Percentiles rank a stretch among this genome's conserved stretches.
phyloP scores from a whole-genome alignment of 225 moss, liverwort and hornwort genomes.

The Physcomitrellopsis africana region DNA sequence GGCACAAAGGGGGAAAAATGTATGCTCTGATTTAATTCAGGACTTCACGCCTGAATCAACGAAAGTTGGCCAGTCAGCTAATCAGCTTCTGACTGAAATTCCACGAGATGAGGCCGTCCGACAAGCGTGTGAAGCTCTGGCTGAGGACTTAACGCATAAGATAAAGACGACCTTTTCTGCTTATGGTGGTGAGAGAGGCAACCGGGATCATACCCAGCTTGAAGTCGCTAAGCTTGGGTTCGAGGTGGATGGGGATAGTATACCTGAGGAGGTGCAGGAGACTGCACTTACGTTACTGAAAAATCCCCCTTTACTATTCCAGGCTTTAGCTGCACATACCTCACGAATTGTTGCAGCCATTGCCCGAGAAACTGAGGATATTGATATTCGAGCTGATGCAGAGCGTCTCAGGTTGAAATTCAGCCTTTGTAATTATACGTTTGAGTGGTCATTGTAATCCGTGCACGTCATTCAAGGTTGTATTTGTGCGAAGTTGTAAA shows the following conservation, averaged over 20 bases:
- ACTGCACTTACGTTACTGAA: conserved; percentile 73
- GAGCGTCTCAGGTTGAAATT: conserved; percentile 84
- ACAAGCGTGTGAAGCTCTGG: conserved; percentile 80
- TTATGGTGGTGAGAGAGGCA: conserved; percentile 73
- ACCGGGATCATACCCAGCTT: conserved; percentile 60
- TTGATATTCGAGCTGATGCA: conserved; percentile 88
- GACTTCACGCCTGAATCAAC: conserved; percentile 51
- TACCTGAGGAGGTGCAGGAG: conserved; percentile 79
- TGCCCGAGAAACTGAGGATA: conserved; percentile 79
- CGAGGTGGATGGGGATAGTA: conserved; percentile 74
- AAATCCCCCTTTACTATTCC: conserved; percentile 76
- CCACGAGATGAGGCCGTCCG: conserved; percentile 77
- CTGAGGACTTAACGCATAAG: conserved; percentile 67
- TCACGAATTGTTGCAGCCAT: conserved; percentile 66
- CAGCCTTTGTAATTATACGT: too few relatives aligned
- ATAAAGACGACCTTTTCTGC: conserved; percentile 78
- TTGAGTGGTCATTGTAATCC: background rate
- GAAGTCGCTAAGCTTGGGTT: conserved; percentile 80
- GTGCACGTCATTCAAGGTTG: too few relatives aligned
- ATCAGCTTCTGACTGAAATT: conserved; percentile 64
- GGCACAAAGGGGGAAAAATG: conserved; percentile 73
- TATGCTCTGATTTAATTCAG: conserved; percentile 52
- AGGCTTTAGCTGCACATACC: conserved; percentile 76
- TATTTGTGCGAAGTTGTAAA: background rate
- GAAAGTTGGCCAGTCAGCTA: conserved; percentile 46